Evolutionary conservation across 768 basidiomycete species (phyloP), one percentile per base, ranked within the genome.

Genomic region (Gyrodon lividus): DNA sequence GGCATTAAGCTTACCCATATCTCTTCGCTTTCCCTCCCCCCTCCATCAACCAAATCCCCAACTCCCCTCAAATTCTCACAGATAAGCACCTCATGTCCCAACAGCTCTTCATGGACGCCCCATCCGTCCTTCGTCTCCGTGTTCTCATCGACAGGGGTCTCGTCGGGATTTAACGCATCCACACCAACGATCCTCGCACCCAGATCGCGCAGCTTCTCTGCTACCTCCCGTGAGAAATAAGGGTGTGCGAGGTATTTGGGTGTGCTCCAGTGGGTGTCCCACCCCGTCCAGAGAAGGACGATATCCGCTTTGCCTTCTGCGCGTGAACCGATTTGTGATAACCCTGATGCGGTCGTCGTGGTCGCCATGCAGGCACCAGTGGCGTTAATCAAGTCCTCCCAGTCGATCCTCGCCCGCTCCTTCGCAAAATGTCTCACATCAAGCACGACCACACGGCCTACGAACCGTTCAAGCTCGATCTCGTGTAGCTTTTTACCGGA

Each of bases 21-120:
- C 19, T 68, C 63, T 14, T 44, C 59, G 12, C 52, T 56, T 10
- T 42, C 46, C 14, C 14, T 31, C 5, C 23, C n/a, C 30, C 61
- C 64, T 4, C 50, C 66, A 17, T 30, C 43, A 12, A 58, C 50
- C 28, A 87, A 60, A 42, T 55, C 55, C 26, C 76, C 77, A 48
- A 89, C 58, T 46, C 81, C 79, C 9, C 70, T 79, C 60, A 90
- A 50, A 56, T 90, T 91, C 71, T 90, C 88, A 26, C 78, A 86
- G 51, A 90, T 87, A 6, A 87, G 60, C 2, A 80, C 78, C 0
- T 80, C 86, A 16, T 65, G 70, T 19, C 82, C 81, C n/a, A 91
- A 73, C 7, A 89, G 66, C 1, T 68, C 69, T 24, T 82, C 72
- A 58, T 91, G 89, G 46, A 81, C 80, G 12, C 68, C 75, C 63